Conservation (phyloP, 768 basidiomycete genomes). For the Boletus patriciae region DNA sequence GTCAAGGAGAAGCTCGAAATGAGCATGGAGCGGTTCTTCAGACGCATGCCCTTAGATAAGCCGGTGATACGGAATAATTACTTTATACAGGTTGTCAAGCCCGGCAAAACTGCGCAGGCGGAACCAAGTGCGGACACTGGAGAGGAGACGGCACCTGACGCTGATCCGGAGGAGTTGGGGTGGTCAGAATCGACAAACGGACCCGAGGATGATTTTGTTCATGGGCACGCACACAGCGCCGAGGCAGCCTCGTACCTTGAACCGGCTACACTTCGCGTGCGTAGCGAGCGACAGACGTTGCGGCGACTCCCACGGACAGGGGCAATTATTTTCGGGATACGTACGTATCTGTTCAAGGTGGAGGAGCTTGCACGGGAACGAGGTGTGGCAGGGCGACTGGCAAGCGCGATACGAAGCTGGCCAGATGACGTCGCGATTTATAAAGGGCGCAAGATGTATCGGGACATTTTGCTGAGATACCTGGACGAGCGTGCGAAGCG, state of each 20-base stretch:
- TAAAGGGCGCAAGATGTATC: constrained; percentile 30
- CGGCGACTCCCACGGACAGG: constrained; percentile 63
- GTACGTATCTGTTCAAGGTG: constrained; percentile 61
- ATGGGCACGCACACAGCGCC: constrained; percentile 31
- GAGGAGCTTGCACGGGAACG: constrained; percentile 51
- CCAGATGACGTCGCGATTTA: constrained; percentile 51
- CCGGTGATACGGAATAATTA: constrained; percentile 75
- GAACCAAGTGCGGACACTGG: neutral
- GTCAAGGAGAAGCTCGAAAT: constrained; percentile 61
- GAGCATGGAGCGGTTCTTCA: constrained; percentile 72
- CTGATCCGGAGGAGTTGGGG: constrained; percentile 65
- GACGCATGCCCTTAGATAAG: constrained; percentile 61
- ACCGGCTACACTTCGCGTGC: constrained; percentile 50
- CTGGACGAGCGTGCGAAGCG: constrained; percentile 20
- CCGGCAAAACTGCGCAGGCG: neutral
- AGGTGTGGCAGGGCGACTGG: constrained; percentile 61
- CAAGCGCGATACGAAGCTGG: constrained; percentile 65
- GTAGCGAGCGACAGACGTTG: constrained; percentile 67
- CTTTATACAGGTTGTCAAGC: constrained; percentile 43
- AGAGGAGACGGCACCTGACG: constrained; percentile 8
- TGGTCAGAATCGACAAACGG: constrained; percentile 61
- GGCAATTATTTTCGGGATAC: constrained; percentile 66
- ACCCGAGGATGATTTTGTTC: constrained; percentile 46
- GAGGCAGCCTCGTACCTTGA: constrained; percentile 21
- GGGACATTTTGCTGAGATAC: constrained; percentile 17